These are phyloP conservation scores for Suillus plorans DNA, from an alignment of 768 basidiomycete genomes.

Conservation along the genomic window DNA sequence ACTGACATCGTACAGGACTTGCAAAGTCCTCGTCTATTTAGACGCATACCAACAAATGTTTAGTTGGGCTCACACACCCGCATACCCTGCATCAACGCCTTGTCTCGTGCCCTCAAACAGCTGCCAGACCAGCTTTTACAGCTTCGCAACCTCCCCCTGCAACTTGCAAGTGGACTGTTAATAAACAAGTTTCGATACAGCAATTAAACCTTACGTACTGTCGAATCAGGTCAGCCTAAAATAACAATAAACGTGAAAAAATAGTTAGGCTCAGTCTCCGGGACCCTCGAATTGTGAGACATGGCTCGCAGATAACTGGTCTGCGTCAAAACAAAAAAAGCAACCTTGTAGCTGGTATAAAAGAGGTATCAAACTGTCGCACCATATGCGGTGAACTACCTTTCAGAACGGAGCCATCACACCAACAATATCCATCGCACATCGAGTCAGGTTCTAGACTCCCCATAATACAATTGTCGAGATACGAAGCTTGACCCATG, in stretches of 20 bases:
- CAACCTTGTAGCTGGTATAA: conserved; percentile 65
- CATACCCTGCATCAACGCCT: too few relatives aligned
- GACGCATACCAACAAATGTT: conserved; percentile 55
- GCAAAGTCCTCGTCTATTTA: too few relatives aligned
- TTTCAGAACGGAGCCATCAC: conserved; percentile 55
- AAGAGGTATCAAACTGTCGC: not conserved
- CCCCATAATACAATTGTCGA: conserved; percentile 42
- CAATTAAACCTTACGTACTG: too few relatives aligned
- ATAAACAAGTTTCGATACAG: too few relatives aligned
- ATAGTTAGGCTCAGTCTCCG: conserved; percentile 46
- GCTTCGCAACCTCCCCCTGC: too few relatives aligned
- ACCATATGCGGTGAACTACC: conserved; percentile 38
- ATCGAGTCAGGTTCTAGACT: conserved; percentile 27
- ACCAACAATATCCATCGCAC: conserved; percentile 63
- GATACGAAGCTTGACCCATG: conserved; percentile 34
- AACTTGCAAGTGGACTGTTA: too few relatives aligned
- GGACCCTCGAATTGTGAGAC: conserved; percentile 86
- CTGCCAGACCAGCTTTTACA: too few relatives aligned
- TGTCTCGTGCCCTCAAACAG: too few relatives aligned
- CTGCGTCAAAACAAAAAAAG: conserved; percentile 93
- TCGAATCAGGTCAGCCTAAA: too few relatives aligned
- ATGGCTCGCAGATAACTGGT: conserved; percentile 59
- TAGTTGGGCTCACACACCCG: conserved; percentile 31
- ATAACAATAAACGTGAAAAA: too few relatives aligned
- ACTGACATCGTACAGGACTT: too few relatives aligned